Percentiles rank a stretch among this genome's conserved stretches.
Conservation (phyloP, 192 early-diverging fungal species). For the Obelidium mucronatum region DNA sequence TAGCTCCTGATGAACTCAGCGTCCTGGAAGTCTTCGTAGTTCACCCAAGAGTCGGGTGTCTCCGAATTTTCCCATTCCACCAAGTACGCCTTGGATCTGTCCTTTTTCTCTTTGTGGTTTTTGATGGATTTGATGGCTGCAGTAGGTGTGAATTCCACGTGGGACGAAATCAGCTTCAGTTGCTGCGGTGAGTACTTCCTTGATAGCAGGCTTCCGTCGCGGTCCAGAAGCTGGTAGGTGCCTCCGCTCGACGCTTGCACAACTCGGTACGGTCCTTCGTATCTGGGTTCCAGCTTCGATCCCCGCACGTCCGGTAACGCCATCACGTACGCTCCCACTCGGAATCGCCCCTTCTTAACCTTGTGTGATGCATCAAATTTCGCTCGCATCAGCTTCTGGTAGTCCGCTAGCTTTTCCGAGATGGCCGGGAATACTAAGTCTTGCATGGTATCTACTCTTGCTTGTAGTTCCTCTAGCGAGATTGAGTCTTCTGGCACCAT, state of each 20-base stretch:
- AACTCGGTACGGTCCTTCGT: not conserved
- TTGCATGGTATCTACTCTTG: too few species aligned
- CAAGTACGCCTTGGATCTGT: not conserved
- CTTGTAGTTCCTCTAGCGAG: too few species aligned
- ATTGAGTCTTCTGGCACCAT: too few species aligned
- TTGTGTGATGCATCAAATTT: not conserved
- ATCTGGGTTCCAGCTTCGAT: not conserved
- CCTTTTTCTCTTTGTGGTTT: too few species aligned
- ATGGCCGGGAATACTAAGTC: too few species aligned
- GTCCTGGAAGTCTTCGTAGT: too few species aligned
- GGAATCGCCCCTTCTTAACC: not conserved
- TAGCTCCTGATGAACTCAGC: not conserved
- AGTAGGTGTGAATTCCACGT: too few species aligned
- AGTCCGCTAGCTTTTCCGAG: not conserved
- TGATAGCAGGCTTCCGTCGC: not conserved
- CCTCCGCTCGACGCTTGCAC: not conserved
- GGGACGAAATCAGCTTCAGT: too few species aligned
- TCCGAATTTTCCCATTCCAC: not conserved
- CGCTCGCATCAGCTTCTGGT: not conserved
- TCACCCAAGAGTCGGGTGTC: too few species aligned
- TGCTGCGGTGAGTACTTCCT: not conserved
- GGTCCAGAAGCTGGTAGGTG: not conserved
- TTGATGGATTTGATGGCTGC: not conserved
- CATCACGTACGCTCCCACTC: not conserved
- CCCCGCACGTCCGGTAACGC: not conserved